A percentile compares a stretch with the other conserved stretches of the same genome.
Evolutionary conservation across 2,329 filamentous ascomycete species (phyloP).

Genomic region (Ophiostoma novo-ulmi): DNA sequence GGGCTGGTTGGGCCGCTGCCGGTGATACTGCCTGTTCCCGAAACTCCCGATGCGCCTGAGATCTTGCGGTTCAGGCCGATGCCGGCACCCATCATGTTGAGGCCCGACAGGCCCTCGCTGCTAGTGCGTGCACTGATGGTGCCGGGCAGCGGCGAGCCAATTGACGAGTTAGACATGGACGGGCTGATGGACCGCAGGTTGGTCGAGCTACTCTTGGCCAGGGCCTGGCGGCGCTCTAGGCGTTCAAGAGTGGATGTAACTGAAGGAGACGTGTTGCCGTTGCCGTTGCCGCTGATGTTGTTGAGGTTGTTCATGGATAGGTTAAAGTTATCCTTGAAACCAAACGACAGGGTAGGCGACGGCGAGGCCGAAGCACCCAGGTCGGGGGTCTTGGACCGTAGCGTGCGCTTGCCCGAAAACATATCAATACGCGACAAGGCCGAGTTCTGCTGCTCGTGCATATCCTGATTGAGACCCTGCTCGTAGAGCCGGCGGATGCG

Average conservation of each 20-base stretch:
- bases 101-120: conserved; percentile 10
- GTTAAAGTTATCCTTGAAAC: conserved; percentile 41
- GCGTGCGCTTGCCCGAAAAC: conserved; percentile 58
- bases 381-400: conserved; percentile 49
- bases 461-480: conserved; percentile 70
- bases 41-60: neutral
- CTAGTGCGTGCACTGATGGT: conserved; percentile 26
- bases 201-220: conserved; percentile 59
- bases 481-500: conserved; percentile 77
- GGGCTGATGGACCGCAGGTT: conserved; percentile 59
- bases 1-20: conserved; percentile 42
- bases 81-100: conserved; percentile 29
- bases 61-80: conserved; percentile 29
- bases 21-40: conserved; percentile 26
- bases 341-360: conserved; percentile 43
- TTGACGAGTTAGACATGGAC: conserved; percentile 36
- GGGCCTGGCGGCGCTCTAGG: conserved; percentile 36
- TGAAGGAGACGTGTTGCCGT: neutral
- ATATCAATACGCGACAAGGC: conserved; percentile 76
- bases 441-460: conserved; percentile 73
- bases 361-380: conserved; percentile 39
- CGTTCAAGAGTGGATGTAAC: conserved; percentile 22
- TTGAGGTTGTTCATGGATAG: neutral
- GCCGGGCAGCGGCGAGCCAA: conserved; percentile 34
- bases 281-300: conserved; percentile 35